Conservation (phyloP, 2,329 filamentous ascomycete genomes). For the Fusarium ambrosium region DNA sequence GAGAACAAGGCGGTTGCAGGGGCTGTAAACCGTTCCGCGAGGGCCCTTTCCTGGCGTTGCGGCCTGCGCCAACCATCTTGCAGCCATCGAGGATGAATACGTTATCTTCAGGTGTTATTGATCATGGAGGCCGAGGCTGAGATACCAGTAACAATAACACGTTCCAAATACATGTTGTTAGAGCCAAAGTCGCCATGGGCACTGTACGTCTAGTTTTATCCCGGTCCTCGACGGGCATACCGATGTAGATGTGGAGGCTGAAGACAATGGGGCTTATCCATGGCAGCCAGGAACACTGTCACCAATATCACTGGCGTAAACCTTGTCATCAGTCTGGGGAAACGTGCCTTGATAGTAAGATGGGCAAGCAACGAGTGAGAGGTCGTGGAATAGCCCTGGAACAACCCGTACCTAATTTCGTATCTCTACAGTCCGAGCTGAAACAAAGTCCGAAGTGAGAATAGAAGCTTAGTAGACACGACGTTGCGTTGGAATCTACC, state of each 20-base stretch:
- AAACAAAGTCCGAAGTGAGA: not conserved
- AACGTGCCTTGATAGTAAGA: not conserved
- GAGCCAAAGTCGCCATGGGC: not conserved
- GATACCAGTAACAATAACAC: too few species aligned
- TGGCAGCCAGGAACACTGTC: not conserved
- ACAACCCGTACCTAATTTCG: not conserved
- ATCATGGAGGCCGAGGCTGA: too few species aligned
- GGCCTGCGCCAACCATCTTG: too few species aligned
- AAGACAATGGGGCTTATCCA: not conserved
- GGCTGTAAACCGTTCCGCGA: too few species aligned
- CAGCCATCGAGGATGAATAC: too few species aligned
- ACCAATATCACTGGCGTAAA: not conserved
- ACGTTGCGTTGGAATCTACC: not conserved
- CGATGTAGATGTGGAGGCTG: not conserved
- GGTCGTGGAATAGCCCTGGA: not conserved
- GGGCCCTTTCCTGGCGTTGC: too few species aligned
- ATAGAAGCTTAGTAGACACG: not conserved
- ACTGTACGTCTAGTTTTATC: not conserved
- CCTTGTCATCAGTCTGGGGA: not conserved
- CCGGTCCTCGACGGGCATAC: not conserved
- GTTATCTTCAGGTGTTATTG: too few species aligned
- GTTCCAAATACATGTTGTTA: too few species aligned
- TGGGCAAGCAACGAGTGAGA: not conserved
- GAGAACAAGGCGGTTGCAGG: too few species aligned
- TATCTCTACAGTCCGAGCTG: not conserved